Evolutionary conservation across 116 monocot species (phyloP).

Genomic region (Dioscorea cayenensis): DNA sequence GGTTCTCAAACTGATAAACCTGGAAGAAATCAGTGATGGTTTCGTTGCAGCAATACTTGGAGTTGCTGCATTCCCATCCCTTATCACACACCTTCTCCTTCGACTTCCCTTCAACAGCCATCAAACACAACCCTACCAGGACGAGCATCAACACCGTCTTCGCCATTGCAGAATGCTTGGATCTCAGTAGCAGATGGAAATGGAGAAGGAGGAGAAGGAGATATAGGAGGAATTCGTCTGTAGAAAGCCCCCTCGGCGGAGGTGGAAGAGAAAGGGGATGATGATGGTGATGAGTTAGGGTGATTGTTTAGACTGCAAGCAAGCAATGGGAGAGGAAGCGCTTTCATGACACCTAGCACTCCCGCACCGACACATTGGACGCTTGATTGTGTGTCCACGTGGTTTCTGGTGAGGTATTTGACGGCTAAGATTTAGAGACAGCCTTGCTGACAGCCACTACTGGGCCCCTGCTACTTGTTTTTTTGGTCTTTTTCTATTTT

Average conservation of each 20-base stretch:
- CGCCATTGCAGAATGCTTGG: not conserved
- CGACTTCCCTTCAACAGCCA: not conserved
- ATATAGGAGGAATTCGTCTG: not conserved
- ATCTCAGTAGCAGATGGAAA: too few species aligned
- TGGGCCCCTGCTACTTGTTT: too few species aligned
- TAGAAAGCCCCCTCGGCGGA: too few species aligned
- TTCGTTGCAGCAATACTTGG: slow-evolving; percentile 41
- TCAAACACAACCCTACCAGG: not conserved
- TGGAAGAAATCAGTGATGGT: slow-evolving; percentile 44
- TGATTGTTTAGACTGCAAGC: not conserved
- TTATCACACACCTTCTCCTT: slow-evolving; percentile 41
- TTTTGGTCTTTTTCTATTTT: too few species aligned
- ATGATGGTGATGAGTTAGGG: not conserved
- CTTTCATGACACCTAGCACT: too few species aligned
- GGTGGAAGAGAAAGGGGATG: too few species aligned
- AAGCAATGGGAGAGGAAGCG: not conserved
- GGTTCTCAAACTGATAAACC: slow-evolving; percentile 71
- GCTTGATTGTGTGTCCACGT: not conserved
- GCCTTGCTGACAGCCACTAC: slow-evolving; percentile 7
- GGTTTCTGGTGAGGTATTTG: not conserved
- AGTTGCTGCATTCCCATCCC: slow-evolving; percentile 37
- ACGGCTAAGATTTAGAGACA: not conserved
- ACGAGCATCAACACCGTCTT: slow-evolving; percentile 4
- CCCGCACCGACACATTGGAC: not conserved
- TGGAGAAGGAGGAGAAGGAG: slow-evolving; percentile 1